A percentile compares a stretch with the other conserved stretches of the same genome.
phyloP scores from a whole-genome alignment of 2,329 filamentous ascomycete species.

The Pyrenochaeta sp. region DNA sequence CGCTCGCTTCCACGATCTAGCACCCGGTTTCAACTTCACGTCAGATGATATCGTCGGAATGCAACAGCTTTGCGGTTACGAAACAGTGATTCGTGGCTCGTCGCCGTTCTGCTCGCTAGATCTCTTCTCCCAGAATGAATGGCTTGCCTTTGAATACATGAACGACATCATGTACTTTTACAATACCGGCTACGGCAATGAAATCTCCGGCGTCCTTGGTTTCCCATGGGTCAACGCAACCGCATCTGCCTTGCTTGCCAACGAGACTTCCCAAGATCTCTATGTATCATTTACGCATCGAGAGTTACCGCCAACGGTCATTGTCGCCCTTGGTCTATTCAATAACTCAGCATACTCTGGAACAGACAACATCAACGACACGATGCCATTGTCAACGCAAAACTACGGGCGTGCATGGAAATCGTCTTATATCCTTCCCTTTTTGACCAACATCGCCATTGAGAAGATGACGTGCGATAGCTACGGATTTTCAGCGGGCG shows the following conservation, averaged over 20 bases:
- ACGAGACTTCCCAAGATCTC: conserved; percentile 62
- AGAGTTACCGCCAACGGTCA: conserved; percentile 70
- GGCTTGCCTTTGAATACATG: conserved; percentile 71
- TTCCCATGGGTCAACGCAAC: conserved; percentile 73
- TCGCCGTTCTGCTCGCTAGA: conserved; percentile 68
- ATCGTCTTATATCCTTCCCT: conserved; percentile 69
- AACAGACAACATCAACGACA: conserved; percentile 64
- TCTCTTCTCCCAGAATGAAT: conserved; percentile 67
- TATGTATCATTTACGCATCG: conserved; percentile 75
- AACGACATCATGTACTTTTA: conserved; percentile 71
- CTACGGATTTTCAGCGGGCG: conserved; percentile 60
- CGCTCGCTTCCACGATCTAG: conserved; percentile 62
- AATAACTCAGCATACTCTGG: conserved; percentile 69
- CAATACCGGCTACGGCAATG: conserved; percentile 70
- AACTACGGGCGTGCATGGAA: conserved; percentile 71
- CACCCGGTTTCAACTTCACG: conserved; percentile 69
- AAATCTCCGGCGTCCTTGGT: conserved; percentile 64
- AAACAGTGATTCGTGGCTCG: conserved; percentile 68
- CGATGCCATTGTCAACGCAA: conserved; percentile 69
- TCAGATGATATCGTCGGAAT: conserved; percentile 68
- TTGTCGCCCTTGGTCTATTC: conserved; percentile 73
- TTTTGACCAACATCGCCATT: conserved; percentile 71
- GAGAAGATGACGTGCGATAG: conserved; percentile 70
- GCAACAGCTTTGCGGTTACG: conserved; percentile 72
- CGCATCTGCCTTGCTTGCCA: conserved; percentile 58